Conservation (phyloP, 371 early-diverging fungal genomes). For the Rhizopus delemar region DNA sequence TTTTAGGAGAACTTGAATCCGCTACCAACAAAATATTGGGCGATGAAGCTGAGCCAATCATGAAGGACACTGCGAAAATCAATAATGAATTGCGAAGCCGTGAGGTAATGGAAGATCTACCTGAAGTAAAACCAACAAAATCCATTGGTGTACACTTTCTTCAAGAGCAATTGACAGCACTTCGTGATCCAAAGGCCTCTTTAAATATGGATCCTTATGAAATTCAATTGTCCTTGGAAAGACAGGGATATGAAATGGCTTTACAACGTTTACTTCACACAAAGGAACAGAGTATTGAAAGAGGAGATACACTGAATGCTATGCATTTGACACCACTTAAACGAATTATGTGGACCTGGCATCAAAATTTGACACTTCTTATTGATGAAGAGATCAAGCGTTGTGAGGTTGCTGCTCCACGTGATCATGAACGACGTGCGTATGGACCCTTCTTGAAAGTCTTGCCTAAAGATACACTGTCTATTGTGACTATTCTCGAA, state of each 20-base stretch:
- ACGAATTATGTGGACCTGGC: conserved; percentile 76
- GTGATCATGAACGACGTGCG: conserved; percentile 40
- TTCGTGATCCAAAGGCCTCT: conserved; percentile 40
- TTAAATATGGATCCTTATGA: conserved; percentile 64
- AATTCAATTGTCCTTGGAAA: conserved; percentile 83
- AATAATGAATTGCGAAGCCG: not conserved
- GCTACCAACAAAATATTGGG: conserved; percentile 34
- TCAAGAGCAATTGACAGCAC: conserved; percentile 66
- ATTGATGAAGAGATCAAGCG: conserved; percentile 67
- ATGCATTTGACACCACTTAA: conserved; percentile 57
- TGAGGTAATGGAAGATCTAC: conserved; percentile 19
- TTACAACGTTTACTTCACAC: conserved; percentile 70
- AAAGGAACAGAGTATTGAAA: conserved; percentile 51
- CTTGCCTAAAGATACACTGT: conserved; percentile 74
- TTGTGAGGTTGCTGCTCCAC: conserved; percentile 35
- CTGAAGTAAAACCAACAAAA: conserved; percentile 49
- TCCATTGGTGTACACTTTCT: conserved; percentile 80
- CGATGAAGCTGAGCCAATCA: conserved; percentile 18
- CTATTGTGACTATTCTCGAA: conserved; percentile 85
- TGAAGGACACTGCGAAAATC: conserved; percentile 14
- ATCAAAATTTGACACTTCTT: conserved; percentile 64
- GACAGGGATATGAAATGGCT: conserved; percentile 79
- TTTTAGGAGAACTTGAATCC: conserved; percentile 33
- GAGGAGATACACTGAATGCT: conserved; percentile 58
- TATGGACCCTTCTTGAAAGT: conserved; percentile 77